Base-by-base conservation (phyloP, 495 filamentous ascomycete genomes). In the Lasiosphaeria hispida region DNA sequence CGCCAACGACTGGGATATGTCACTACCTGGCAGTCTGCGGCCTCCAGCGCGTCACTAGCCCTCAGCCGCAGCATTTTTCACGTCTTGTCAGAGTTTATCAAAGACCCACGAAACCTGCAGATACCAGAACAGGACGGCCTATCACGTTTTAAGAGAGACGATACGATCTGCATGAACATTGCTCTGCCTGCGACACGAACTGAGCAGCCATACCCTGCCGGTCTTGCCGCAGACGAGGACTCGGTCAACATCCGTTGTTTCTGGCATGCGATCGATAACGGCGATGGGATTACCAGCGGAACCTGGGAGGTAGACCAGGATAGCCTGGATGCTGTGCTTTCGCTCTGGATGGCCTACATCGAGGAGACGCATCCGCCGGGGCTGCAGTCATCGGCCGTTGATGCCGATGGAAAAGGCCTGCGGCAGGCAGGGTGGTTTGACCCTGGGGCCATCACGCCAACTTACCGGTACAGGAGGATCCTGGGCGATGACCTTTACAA, bases 261-360 rank as follows among this genome's bases (percentile, higher is more conserved):
- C n/a, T n/a, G n/a, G n/a, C n/a, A n/a, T n/a, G n/a, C n/a, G n/a
- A n/a, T n/a, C n/a, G n/a, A n/a, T n/a, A n/a, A n/a, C n/a, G n/a
- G n/a, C n/a, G n/a, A n/a, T n/a, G n/a, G n/a, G n/a, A n/a, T n/a
- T n/a, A n/a, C n/a, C n/a, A 47, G 10, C 14, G 43, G 43, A 18
- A 47, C 15, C 5, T 47, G 43, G 43, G 14, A 47, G 23, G 43
- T 47, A 10, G 43, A 47, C 18, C 43, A 17, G 10, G 43, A 18
- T 11, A 47, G 23, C 14, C 14, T 47, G 2, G 43, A 47, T 17
- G 43, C 43, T 3, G 18, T 18, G 11, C 18, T 47, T 10, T 47
- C 43, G 14, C 43, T 47, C 43, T 47, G 43, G 43, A 47, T 47
- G 43, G 43, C 43, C 5, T 17, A 10, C 14, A 47, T 47, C 43